Percentiles rank a stretch among this genome's conserved stretches.
phyloP scores from a whole-genome alignment of 2,329 filamentous ascomycete genomes.

The Nigrograna mackinnonii region DNA sequence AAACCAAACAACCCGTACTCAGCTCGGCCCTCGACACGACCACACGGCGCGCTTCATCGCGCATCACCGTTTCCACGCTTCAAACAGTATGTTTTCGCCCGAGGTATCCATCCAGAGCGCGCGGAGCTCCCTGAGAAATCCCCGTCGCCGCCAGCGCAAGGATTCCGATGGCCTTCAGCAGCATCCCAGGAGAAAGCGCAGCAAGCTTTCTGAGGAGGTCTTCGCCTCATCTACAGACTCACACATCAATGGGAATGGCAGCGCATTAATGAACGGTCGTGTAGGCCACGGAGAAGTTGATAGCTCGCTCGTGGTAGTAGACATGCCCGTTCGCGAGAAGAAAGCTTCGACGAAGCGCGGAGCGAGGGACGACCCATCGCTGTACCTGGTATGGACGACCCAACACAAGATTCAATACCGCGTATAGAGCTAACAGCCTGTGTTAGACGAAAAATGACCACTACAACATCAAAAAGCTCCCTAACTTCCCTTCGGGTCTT shows the following conservation, averaged over 20 bases:
- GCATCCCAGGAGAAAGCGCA: constrained; percentile 51
- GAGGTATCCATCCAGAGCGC: constrained; percentile 39
- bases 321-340: constrained; percentile 47
- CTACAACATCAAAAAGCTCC: constrained; percentile 83
- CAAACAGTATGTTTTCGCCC: constrained; percentile 42
- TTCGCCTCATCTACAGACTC: constrained; percentile 31
- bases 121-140: constrained; percentile 47
- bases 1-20: constrained; percentile 8
- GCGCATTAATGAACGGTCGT: constrained; percentile 34
- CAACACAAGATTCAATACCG: not conserved
- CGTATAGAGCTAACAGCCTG: not conserved
- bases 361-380: constrained; percentile 69
- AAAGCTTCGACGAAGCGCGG: constrained; percentile 53
- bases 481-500: constrained; percentile 78
- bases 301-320: constrained; percentile 33
- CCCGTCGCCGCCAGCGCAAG: constrained; percentile 49
- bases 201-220: constrained; percentile 49
- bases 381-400: constrained; percentile 63
- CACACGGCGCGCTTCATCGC: constrained; percentile 34
- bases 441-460: constrained; percentile 78
- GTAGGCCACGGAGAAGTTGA: constrained; percentile 27
- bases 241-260: constrained; percentile 37
- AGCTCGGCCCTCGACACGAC: constrained; percentile 17
- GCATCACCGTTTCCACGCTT: constrained; percentile 12
- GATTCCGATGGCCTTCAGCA: constrained; percentile 47